Evolutionary conservation across 2,329 filamentous ascomycete genomes (phyloP).

Genomic region (Aurifilum marmelostoma): DNA sequence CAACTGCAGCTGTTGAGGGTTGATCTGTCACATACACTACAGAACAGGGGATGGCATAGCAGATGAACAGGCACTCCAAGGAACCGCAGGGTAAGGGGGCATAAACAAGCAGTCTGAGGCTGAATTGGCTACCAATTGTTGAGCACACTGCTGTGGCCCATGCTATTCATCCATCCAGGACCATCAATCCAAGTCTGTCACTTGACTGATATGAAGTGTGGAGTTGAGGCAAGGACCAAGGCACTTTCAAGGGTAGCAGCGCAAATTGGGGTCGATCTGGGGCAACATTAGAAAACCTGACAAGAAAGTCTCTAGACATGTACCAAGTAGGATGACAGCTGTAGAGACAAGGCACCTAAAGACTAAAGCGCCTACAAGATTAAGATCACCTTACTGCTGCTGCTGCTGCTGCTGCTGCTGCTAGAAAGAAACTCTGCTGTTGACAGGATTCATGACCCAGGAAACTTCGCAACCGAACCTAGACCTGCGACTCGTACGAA

Average conservation of each 20-base stretch:
- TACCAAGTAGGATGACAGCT: not conserved
- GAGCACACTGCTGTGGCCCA: not conserved
- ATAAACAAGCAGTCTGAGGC: conserved; percentile 10
- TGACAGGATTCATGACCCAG: conserved; percentile 7
- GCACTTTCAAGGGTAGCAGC: conserved; percentile 27
- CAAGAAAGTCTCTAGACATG: not conserved
- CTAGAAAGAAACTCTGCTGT: conserved; percentile 14
- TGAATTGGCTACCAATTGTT: not conserved
- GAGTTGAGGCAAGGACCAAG: conserved; percentile 30
- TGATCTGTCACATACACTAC: conserved; percentile 14
- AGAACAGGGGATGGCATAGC: not conserved
- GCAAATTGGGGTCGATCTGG: conserved; percentile 29
- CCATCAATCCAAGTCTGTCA: conserved; percentile 21
- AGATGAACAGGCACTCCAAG: conserved; percentile 10
- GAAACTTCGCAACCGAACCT: not conserved
- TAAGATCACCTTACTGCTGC: not conserved
- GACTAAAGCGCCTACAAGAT: not conserved
- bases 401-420: too few relatives aligned
- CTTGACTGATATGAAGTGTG: conserved; percentile 25
- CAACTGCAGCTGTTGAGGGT: conserved; percentile 10
- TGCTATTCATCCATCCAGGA: conserved; percentile 17
- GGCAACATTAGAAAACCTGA: not conserved
- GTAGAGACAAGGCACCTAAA: not conserved
- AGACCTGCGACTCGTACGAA: conserved; percentile 17
- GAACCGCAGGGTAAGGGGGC: conserved; percentile 7